Evolutionary conservation across 2,329 filamentous ascomycete genomes (phyloP).

Genomic region (Pseudohalonectria lignicola): DNA sequence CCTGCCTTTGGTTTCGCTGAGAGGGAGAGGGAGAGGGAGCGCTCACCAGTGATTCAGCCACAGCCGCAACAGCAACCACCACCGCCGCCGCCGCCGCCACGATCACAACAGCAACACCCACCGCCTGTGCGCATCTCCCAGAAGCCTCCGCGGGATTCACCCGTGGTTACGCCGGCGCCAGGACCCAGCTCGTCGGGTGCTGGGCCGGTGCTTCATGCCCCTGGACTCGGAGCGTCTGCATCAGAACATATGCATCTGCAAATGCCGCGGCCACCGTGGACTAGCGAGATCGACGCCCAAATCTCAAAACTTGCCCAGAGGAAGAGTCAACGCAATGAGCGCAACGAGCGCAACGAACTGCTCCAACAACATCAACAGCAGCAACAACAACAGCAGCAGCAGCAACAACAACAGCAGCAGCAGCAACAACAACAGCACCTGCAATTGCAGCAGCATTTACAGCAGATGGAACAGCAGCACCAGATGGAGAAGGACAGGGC

Average conservation of each 20-base stretch:
- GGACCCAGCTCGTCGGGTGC: neutral
- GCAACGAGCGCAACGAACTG: constrained; percentile 11
- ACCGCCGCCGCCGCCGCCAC: no score
- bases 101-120: no score
- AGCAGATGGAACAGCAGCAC: no score
- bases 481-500: no score
- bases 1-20: neutral
- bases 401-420: constrained; percentile 21
- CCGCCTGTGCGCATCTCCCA: constrained; percentile 28
- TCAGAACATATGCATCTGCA: no score
- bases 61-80: no score
- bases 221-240: no score
- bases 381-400: constrained; percentile 22
- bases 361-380: constrained; percentile 21
- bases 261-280: neutral
- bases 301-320: neutral
- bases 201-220: no score
- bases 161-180: constrained; percentile 11
- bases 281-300: constrained; percentile 1
- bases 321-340: constrained; percentile 5
- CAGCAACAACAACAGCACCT: constrained; percentile 9
- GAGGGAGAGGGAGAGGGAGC: neutral
- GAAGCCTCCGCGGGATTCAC: constrained; percentile 20
- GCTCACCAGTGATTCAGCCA: no score
- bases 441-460: neutral